These are phyloP conservation scores for Zoysia pacifica DNA, from an alignment of 176 grass and related monocot genomes.

Conservation along the genomic window DNA sequence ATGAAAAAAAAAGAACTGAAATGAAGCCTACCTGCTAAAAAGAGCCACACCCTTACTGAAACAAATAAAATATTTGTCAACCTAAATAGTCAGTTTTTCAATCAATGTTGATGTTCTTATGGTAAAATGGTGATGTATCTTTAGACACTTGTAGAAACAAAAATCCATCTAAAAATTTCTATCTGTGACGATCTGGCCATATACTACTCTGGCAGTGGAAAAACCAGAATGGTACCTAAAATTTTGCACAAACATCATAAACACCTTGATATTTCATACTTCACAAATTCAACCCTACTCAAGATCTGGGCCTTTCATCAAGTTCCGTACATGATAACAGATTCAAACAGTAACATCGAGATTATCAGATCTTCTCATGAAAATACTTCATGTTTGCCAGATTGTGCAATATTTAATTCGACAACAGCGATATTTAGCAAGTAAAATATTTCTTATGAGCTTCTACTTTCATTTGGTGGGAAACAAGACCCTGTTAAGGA, in stretches of 20 bases:
- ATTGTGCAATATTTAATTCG: neutral
- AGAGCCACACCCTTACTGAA: neutral
- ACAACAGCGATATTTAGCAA: neutral
- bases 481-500: neutral
- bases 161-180: constrained; percentile 1
- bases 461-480: neutral
- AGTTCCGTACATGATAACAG: constrained; percentile 7
- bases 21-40: neutral
- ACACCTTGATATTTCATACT: constrained; percentile 15
- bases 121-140: neutral
- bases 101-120: constrained; percentile 1
- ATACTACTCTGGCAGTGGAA: constrained; percentile 9
- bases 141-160: neutral
- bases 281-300: neutral
- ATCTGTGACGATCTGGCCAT: neutral
- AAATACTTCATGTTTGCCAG: neutral
- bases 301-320: constrained; percentile 22
- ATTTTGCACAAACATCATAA: neutral
- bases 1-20: neutral
- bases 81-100: constrained; percentile 18
- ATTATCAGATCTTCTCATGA: neutral
- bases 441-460: neutral
- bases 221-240: constrained; percentile 8
- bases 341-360: neutral
- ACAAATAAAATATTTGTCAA: neutral